Base-by-base conservation (phyloP, 2,329 filamentous ascomycete species). In the Diaporthe aspalathi region DNA sequence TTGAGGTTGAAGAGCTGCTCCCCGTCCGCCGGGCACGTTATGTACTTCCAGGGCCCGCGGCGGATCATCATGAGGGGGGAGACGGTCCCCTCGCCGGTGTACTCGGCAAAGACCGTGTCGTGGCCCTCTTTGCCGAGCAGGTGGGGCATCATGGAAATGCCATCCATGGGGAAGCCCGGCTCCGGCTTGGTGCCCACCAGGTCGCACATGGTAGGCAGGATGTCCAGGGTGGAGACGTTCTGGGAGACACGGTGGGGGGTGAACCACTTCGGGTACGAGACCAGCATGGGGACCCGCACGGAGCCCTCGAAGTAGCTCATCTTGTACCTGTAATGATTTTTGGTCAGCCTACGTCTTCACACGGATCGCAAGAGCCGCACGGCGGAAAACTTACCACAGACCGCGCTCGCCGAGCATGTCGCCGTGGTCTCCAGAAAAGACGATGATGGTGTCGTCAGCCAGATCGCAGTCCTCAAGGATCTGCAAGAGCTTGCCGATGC, bases 251-350 rank as follows among this genome's bases (percentile, higher is more conserved):
- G 92, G 83, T 91, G 94, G 40, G 94, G 91, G 17, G 86, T 80
- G 81, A 95, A 97, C 73, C 87, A 88, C 76, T 90, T 86, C 32
- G 95, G 95, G 77, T 95, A 90, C 81, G 94, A 92, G 79, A 97
- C 88, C 74, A 98, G 86, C 79, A 98, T 91, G 1, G 95, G 95
- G 27, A 98, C 95, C 35, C 95, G 92, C 56, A 94, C 94, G 16
- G 94, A 97, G 50, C 92, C 92, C 86, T 98, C 95, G 77, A 94
- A 97, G 88, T 96, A 98, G 79, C 90, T 94, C 95, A 98, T 98
- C 87, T 98, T 98, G 86, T 97, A 95, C 81, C 81, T 83, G 67
- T 45, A 20, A n/a, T 53, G 52, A 2, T 17, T 66, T 17, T 66
- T 54, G 47, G 57, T 54, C 38, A 60, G 17, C 32, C 11, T 16